A percentile compares a stretch with the other conserved stretches of the same genome.
Evolutionary conservation across 2,329 filamentous ascomycete species (phyloP).

Genomic region (Aureobasidium mangrovei): DNA sequence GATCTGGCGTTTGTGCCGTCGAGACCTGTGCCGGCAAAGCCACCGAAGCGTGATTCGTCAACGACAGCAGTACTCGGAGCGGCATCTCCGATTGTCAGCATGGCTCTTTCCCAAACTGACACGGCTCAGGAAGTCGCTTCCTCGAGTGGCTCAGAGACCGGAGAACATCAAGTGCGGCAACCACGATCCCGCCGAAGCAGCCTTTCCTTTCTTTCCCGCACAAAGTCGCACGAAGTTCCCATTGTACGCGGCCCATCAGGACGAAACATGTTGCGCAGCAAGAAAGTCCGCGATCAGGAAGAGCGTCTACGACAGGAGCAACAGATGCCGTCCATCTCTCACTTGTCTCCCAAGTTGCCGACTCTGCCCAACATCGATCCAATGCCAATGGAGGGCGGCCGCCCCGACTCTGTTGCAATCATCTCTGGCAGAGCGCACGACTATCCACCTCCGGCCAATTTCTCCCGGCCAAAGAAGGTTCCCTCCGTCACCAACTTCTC

Average conservation of each 20-base stretch:
- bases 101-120: constrained; percentile 1
- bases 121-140: constrained; percentile 4
- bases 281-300: constrained; percentile 38
- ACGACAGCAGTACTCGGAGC: background rate
- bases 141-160: constrained; percentile 6
- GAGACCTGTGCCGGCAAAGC: constrained; percentile 1
- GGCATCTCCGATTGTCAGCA: background rate
- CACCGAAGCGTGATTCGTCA: constrained; percentile 1
- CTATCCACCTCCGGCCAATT: constrained; percentile 25
- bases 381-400: constrained; percentile 56
- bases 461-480: constrained; percentile 29
- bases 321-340: constrained; percentile 42
- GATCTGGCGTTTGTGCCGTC: background rate
- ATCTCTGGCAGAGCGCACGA: constrained; percentile 41
- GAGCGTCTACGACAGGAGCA: constrained; percentile 48
- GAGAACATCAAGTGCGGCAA: background rate
- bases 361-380: constrained; percentile 43
- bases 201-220: constrained; percentile 16
- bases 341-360: constrained; percentile 52
- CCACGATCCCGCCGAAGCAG: constrained; percentile 11
- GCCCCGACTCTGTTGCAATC: constrained; percentile 55
- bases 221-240: constrained; percentile 16
- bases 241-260: constrained; percentile 11
- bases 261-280: constrained; percentile 25
- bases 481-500: constrained; percentile 6